phyloP scores from a whole-genome alignment of 2,329 filamentous ascomycete species.

The Ophiocordyceps australis region DNA sequence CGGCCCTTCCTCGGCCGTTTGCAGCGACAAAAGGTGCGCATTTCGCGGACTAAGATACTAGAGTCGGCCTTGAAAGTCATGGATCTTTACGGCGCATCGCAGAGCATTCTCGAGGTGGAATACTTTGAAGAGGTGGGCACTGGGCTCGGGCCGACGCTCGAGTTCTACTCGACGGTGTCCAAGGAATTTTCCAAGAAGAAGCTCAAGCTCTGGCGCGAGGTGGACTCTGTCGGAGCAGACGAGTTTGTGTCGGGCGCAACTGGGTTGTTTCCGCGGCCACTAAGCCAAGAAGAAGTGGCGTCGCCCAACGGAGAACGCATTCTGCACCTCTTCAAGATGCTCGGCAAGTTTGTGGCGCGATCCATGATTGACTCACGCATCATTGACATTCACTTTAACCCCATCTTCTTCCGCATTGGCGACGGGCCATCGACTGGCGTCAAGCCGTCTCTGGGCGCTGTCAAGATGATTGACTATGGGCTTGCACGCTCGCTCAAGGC shows the following conservation, averaged over 20 bases:
- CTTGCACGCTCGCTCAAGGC: constrained; percentile 72
- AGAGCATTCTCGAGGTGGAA: constrained; percentile 90
- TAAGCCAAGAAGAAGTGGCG: constrained; percentile 59
- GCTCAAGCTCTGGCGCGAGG: constrained; percentile 89
- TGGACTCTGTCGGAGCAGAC: constrained; percentile 51
- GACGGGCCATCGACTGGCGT: constrained; percentile 45
- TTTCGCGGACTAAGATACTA: constrained; percentile 82
- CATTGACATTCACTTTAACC: constrained; percentile 93
- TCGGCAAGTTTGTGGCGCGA: constrained; percentile 92
- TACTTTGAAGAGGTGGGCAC: constrained; percentile 99
- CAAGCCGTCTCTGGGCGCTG: constrained; percentile 69
- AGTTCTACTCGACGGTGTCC: constrained; percentile 96
- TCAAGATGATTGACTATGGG: constrained; percentile 76
- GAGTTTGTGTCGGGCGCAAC: constrained; percentile 74
- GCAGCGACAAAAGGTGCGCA: constrained; percentile 94
- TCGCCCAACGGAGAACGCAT: constrained; percentile 74
- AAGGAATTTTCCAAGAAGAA: constrained; percentile 97
- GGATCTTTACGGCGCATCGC: constrained; percentile 94
- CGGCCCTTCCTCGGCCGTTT: constrained; percentile 79
- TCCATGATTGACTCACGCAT: constrained; percentile 98
- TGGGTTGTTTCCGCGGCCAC: constrained; percentile 81
- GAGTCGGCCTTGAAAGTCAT: constrained; percentile 97
- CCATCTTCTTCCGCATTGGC: constrained; percentile 90
- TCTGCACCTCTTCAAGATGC: constrained; percentile 73
- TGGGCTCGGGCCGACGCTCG: constrained; percentile 81